Base-by-base conservation (phyloP, 106 monocot genomes). In the Posidonia australis region DNA sequence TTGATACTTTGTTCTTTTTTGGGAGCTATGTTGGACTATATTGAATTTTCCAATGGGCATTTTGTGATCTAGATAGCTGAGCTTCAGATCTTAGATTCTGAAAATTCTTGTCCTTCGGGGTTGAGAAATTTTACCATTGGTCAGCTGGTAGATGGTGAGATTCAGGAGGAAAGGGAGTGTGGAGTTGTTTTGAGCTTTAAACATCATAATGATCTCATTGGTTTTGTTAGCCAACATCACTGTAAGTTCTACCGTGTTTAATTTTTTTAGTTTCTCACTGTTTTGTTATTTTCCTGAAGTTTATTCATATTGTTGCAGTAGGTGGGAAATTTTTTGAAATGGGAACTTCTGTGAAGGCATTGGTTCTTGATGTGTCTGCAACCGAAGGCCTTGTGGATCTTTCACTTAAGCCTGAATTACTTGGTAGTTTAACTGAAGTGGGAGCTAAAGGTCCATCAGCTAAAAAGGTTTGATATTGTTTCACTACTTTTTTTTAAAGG, bases 211-310 rank as follows among this genome's bases (percentile, higher is more conserved):
- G 80, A 87, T 79, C 60, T 79, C 69, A 82, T 98, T 81, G 96
- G 96, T 17, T 90, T 98, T 71, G 66, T 86, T 45, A 69, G 87
- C 51, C 63, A 85, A 23, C 84, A 90, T 80, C 96, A 98, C 44
- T 76, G 94, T 94, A 82, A 77, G 72, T 58, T 29, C 26, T 56
- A 17, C 16, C 20, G 9, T n/a, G n/a, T n/a, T 18, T 65, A 58
- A 5, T 21, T 31, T 20, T 19, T 56, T 59, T 13, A 23, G 10
- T 11, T 25, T 65, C 0, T n/a, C n/a, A n/a, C n/a, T n/a, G n/a
- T n/a, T n/a, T n/a, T n/a, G n/a, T n/a, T n/a, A n/a, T n/a, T n/a
- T n/a, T n/a, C n/a, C n/a, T n/a, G n/a, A n/a, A n/a, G n/a, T n/a
- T n/a, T n/a, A n/a, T 21, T 23, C n/a, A 12, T 61, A n/a, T 46